phyloP scores from a whole-genome alignment of 192 early-diverging fungal species.

The Coemansia sp. region DNA sequence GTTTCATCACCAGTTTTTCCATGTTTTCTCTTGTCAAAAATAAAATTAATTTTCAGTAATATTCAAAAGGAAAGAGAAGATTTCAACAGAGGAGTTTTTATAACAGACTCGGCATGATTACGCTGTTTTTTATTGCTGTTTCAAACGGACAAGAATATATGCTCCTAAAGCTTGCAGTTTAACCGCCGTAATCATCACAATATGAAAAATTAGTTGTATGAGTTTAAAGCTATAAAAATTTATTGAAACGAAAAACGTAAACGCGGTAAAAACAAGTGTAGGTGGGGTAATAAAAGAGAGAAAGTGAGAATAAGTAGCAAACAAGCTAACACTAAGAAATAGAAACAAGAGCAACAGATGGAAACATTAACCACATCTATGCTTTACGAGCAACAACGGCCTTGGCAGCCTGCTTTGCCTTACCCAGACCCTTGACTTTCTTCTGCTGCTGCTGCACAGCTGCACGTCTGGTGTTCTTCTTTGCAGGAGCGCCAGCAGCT shows the following conservation, averaged over 20 bases:
- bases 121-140: too few species aligned
- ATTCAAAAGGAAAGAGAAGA: too few species aligned
- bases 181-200: too few species aligned
- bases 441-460: constrained; percentile 8
- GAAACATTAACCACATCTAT: not conserved
- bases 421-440: constrained; percentile 22
- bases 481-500: constrained; percentile 2
- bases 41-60: too few species aligned
- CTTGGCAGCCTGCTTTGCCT: constrained; percentile 16
- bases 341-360: not conserved
- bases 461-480: constrained; percentile 7
- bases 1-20: not conserved
- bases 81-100: too few species aligned
- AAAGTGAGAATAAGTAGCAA: not conserved
- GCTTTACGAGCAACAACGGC: constrained; percentile 9
- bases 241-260: too few species aligned
- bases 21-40: too few species aligned
- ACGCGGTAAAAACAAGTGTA: not conserved
- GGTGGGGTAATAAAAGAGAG: not conserved
- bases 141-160: too few species aligned
- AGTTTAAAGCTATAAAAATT: too few species aligned
- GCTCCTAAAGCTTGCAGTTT: too few species aligned
- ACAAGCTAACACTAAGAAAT: not conserved
- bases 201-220: too few species aligned
- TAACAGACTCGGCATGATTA: too few species aligned